phyloP scores from a whole-genome alignment of 805 yeast species.

The Saturnispora mendoncae region DNA sequence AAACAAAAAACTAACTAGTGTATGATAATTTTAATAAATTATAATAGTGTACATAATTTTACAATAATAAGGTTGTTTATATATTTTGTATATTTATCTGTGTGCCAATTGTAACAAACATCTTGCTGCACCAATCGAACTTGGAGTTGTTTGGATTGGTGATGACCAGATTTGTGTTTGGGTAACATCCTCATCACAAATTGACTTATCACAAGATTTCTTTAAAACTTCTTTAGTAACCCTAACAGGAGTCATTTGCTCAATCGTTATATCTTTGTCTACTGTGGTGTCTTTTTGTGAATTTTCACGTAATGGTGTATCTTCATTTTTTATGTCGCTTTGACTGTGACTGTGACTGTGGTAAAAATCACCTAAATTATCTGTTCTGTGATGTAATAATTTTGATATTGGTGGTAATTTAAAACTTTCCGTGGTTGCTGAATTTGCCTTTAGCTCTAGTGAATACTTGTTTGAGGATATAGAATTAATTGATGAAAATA shows the following conservation, averaged over 20 bases:
- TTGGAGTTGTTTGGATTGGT: slow-evolving; percentile 36
- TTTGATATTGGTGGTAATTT: slow-evolving; percentile 27
- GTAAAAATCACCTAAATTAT: not conserved
- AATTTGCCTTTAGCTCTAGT: slow-evolving; percentile 2
- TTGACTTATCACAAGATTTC: not conserved
- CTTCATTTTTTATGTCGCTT: too few species aligned
- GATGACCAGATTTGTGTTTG: slow-evolving; percentile 27
- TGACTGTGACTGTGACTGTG: too few species aligned
- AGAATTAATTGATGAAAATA: not conserved
- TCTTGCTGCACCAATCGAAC: slow-evolving; percentile 40
- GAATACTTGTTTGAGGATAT: not conserved
- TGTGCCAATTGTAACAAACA: slow-evolving; percentile 35
- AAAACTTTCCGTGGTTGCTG: slow-evolving; percentile 7
- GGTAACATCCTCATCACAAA: slow-evolving; percentile 13
- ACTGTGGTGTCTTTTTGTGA: slow-evolving; percentile 9
- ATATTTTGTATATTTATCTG: slow-evolving; percentile 17
- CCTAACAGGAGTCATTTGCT: slow-evolving; percentile 9
- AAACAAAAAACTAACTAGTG: not conserved
- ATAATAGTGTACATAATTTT: not conserved
- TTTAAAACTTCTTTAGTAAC: slow-evolving; percentile 9
- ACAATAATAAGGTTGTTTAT: not conserved
- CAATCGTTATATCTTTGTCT: slow-evolving; percentile 8
- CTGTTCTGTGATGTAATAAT: not conserved
- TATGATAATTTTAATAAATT: not conserved
- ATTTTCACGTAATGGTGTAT: slow-evolving; percentile 8